Conservation (phyloP, 768 basidiomycete genomes). For the Cystoderma amianthinum region DNA sequence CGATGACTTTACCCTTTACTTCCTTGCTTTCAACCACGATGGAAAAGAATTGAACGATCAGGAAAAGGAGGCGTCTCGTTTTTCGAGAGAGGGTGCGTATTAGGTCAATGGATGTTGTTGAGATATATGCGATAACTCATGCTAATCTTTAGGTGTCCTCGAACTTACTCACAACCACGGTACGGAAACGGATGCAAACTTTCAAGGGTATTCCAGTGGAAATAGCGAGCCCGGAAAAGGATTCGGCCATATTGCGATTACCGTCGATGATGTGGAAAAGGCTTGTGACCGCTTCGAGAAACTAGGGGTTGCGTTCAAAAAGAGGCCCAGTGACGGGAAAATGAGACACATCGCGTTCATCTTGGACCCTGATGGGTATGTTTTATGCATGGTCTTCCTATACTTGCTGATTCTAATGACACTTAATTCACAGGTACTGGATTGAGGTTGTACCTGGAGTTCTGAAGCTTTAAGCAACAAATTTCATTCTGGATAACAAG, state of each 20-base stretch:
- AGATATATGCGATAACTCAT: background rate
- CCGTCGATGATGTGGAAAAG: conserved; percentile 74
- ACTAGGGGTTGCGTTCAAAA: conserved; percentile 82
- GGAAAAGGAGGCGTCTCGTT: conserved; percentile 42
- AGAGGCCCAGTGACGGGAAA: conserved; percentile 76
- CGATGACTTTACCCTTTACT: conserved; percentile 71
- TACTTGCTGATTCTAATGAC: conserved; percentile 9
- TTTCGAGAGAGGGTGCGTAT: conserved; percentile 65
- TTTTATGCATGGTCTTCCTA: conserved; percentile 8
- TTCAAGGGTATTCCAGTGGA: conserved; percentile 80
- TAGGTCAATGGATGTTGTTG: conserved; percentile 31
- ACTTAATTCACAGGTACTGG: conserved; percentile 40
- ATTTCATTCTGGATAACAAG: background rate
- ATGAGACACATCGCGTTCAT: conserved; percentile 85
- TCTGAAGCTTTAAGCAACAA: conserved; percentile 14
- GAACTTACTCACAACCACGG: conserved; percentile 90
- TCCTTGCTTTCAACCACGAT: conserved; percentile 73
- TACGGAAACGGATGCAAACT: conserved; percentile 71
- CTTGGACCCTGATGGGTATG: conserved; percentile 78
- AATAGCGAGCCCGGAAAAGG: conserved; percentile 77
- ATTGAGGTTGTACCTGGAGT: conserved; percentile 43
- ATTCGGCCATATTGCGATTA: conserved; percentile 88
- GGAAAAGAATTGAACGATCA: conserved; percentile 41
- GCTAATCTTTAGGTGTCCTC: conserved; percentile 49
- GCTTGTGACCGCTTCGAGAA: conserved; percentile 81